Evolutionary conservation across 805 yeast species (phyloP).

Genomic region (Spathaspora sp.): DNA sequence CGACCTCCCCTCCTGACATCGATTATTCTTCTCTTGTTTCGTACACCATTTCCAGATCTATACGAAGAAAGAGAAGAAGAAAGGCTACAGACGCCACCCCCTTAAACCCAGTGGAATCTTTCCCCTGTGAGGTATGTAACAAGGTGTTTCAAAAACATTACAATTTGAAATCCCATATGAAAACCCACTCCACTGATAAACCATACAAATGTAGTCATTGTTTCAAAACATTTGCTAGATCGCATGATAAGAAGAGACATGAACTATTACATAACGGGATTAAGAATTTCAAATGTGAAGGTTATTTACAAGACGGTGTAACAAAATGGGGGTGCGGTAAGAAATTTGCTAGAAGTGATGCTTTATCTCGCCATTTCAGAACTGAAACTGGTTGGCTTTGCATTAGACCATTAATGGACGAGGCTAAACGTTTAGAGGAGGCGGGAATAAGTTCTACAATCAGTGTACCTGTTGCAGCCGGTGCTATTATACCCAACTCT

Average conservation of each 20-base stretch:
- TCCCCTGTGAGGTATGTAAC: constrained; percentile 41
- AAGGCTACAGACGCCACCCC: neutral
- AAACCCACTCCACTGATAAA: constrained; percentile 59
- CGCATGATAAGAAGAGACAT: constrained; percentile 74
- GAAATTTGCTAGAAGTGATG: constrained; percentile 74
- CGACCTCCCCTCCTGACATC: constrained; percentile 11
- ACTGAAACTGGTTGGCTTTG: constrained; percentile 75
- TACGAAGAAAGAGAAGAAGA: constrained; percentile 25
- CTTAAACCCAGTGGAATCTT: constrained; percentile 11
- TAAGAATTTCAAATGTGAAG: constrained; percentile 66
- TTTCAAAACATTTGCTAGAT: constrained; percentile 67
- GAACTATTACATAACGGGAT: constrained; percentile 73
- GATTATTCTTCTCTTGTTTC: constrained; percentile 34
- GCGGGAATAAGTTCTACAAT: constrained; percentile 2
- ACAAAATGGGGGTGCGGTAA: constrained; percentile 76
- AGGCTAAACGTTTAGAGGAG: constrained; percentile 38
- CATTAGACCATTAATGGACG: constrained; percentile 61
- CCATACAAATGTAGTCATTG: constrained; percentile 68
- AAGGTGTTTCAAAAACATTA: constrained; percentile 47
- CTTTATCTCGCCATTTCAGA: constrained; percentile 69
- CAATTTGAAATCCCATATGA: constrained; percentile 48
- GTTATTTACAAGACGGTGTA: constrained; percentile 50
- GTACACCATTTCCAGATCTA: constrained; percentile 29
- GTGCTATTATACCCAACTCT: neutral
- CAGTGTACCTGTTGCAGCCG: constrained; percentile 2